phyloP scores from a whole-genome alignment of 441 rosid genomes.

The Breynia disticha region DNA sequence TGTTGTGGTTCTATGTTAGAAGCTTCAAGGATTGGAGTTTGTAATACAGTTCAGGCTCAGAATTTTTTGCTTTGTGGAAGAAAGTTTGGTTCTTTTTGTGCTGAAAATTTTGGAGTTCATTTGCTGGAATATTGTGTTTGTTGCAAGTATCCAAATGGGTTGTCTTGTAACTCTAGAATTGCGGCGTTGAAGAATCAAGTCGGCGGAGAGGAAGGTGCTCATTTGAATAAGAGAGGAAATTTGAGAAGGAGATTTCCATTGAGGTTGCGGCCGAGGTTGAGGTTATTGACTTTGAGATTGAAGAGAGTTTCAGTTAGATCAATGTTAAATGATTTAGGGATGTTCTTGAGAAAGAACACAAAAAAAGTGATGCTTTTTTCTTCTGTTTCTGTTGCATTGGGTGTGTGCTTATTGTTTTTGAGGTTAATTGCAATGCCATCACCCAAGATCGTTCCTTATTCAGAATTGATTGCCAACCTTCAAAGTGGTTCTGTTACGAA shows the following conservation, averaged over 20 bases:
- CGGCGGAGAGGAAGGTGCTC: conserved; percentile 28
- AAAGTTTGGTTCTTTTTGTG: conserved; percentile 26
- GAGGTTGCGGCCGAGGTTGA: conserved; percentile 65
- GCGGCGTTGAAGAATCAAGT: conserved; percentile 26
- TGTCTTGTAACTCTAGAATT: conserved; percentile 32
- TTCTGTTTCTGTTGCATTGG: conserved; percentile 43
- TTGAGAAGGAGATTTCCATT: conserved; percentile 45
- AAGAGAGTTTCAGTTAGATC: conserved; percentile 48
- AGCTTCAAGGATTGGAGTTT: conserved; percentile 18
- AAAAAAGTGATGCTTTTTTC: conserved; percentile 41
- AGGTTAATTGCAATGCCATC: conserved; percentile 61
- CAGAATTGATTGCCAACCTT: conserved; percentile 64
- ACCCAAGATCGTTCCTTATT: conserved; percentile 70
- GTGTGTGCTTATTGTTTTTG: conserved; percentile 58
- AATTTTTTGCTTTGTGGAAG: conserved; percentile 22
- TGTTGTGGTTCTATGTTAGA: conserved; percentile 18
- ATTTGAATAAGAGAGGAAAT: conserved; percentile 24
- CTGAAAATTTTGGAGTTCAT: conserved; percentile 20
- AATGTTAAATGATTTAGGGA: conserved; percentile 33
- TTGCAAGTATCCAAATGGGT: conserved; percentile 25
- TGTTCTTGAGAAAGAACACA: conserved; percentile 47
- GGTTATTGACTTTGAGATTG: conserved; percentile 40
- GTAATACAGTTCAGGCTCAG: conserved; percentile 16
- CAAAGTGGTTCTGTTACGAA: conserved; percentile 57
- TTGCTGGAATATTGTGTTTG: conserved; percentile 23